These are phyloP conservation scores for Eimeria mitis DNA, from an alignment of 169 alveolate species.

Conservation along the genomic window DNA sequence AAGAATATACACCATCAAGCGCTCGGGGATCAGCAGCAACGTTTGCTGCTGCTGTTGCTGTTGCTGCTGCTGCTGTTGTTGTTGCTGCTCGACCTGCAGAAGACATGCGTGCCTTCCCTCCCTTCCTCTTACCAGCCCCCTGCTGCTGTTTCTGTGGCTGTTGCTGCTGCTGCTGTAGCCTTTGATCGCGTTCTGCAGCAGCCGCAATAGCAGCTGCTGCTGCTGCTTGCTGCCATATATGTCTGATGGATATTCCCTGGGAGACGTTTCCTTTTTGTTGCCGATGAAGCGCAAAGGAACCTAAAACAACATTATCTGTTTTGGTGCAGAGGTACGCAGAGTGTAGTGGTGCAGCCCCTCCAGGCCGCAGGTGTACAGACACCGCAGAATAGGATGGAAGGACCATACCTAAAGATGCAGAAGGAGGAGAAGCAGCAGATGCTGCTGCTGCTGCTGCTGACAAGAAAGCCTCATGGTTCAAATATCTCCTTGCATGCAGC, in stretches of 20 bases:
- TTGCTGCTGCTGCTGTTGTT: conserved; percentile 33
- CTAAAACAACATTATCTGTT: neutral
- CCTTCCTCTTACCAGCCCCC: neutral
- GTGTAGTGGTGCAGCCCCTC: neutral
- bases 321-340: neutral
- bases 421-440: neutral
- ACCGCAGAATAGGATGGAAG: neutral
- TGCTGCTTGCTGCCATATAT: conserved; percentile 22
- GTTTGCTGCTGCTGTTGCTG: conserved; percentile 72
- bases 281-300: neutral
- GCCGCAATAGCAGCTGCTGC: conserved; percentile 3
- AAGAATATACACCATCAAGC: conserved; percentile 19
- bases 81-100: neutral
- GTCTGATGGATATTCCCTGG: neutral
- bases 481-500: conserved; percentile 10
- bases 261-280: neutral
- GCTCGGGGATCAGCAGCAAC: conserved; percentile 27
- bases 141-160: conserved; percentile 33
- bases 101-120: neutral
- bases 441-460: neutral
- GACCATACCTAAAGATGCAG: neutral
- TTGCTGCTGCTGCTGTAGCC: neutral
- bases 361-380: neutral
- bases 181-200: conserved; percentile 16
- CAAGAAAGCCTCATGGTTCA: neutral